These are phyloP conservation scores for Coemansia sp. DNA, from an alignment of 192 early-diverging fungal genomes.

Conservation along the genomic window DNA sequence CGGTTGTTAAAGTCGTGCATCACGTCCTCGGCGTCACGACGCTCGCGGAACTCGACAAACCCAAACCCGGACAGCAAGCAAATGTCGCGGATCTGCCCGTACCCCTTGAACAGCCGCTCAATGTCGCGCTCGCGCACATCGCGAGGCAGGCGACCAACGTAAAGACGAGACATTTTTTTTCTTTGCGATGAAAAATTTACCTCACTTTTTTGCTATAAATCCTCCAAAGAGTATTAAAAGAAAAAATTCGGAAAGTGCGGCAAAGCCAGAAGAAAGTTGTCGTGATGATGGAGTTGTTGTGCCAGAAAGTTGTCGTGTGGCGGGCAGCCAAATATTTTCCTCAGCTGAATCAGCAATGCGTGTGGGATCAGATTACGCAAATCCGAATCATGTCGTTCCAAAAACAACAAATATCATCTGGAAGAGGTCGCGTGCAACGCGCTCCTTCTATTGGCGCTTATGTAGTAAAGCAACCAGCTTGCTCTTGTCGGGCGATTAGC, in stretches of 20 bases:
- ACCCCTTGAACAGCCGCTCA: conserved; percentile 78
- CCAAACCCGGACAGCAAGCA: conserved; percentile 86
- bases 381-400: too few species aligned
- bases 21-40: conserved; percentile 87
- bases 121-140: conserved; percentile 85
- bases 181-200: background rate
- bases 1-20: conserved; percentile 84
- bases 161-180: conserved; percentile 58
- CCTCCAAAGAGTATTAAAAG: conserved; percentile 3
- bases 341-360: too few species aligned
- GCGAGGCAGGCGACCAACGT: conserved; percentile 82
- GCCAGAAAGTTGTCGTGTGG: too few species aligned
- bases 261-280: too few species aligned
- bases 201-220: background rate
- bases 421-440: too few species aligned
- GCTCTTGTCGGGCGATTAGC: too few species aligned
- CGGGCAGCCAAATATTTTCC: too few species aligned
- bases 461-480: too few species aligned
- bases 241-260: background rate
- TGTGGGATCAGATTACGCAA: too few species aligned
- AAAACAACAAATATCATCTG: too few species aligned
- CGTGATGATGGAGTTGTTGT: too few species aligned
- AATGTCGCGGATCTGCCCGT: conserved; percentile 82
- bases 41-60: conserved; percentile 92
- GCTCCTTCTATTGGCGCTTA: too few species aligned